Conservation (phyloP, 257 asterid genomes). For the Plantago major region DNA sequence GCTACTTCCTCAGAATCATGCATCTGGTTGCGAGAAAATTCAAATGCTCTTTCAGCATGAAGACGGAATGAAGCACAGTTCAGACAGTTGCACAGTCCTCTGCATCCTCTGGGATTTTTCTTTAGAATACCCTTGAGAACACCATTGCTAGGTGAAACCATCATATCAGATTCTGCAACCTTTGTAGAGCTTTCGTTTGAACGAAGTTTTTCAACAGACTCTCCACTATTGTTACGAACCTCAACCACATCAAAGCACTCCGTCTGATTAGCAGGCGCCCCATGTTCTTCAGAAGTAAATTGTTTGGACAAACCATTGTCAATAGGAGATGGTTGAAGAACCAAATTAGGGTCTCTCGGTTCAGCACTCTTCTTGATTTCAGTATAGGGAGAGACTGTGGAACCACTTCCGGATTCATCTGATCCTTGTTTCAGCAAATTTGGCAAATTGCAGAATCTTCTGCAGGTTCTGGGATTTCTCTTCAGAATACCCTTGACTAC, state of each 20-base stretch:
- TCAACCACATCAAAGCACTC: conserved; percentile 17
- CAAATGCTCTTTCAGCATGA: conserved; percentile 77
- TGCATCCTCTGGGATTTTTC: conserved; percentile 69
- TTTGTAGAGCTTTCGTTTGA: conserved; percentile 19
- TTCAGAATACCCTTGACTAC: conserved; percentile 57
- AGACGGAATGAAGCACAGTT: conserved; percentile 81
- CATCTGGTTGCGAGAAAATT: conserved; percentile 80
- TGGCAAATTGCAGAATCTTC: too few relatives aligned
- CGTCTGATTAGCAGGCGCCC: conserved; percentile 14
- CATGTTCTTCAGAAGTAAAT: conserved; percentile 23
- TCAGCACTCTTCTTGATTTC: conserved; percentile 8
- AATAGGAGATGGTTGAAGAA: conserved; percentile 17
- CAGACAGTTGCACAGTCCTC: conserved; percentile 81
- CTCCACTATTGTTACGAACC: conserved; percentile 7
- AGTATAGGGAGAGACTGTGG: conserved; percentile 9
- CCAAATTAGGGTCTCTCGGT: conserved; percentile 15
- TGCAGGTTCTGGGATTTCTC: conserved; percentile 68
- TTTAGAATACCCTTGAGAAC: conserved; percentile 58
- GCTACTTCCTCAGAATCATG: conserved; percentile 74
- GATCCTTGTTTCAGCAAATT: too few relatives aligned
- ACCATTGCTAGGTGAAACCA: conserved; percentile 18
- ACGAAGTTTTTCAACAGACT: conserved; percentile 8
- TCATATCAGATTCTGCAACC: conserved; percentile 15
- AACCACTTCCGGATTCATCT: conserved; percentile 11
- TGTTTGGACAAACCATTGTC: conserved; percentile 19